Conservation (phyloP, 257 asterid genomes). For the Gentiana straminea region DNA sequence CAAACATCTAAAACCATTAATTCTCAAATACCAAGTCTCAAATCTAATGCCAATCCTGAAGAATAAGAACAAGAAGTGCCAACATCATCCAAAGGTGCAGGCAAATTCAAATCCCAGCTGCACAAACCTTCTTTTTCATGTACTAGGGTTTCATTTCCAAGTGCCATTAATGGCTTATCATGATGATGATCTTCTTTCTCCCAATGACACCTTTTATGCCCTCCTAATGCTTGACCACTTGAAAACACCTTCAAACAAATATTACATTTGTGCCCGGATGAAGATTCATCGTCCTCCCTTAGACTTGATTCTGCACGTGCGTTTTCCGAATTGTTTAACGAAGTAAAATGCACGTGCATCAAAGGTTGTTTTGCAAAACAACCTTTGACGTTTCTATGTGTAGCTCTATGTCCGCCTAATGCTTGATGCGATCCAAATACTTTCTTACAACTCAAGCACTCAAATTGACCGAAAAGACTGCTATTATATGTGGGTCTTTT, state of each 20-base stretch:
- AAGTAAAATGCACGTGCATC: constrained; percentile 12
- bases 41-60: constrained; percentile 28
- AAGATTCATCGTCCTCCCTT: neutral
- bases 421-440: constrained; percentile 88
- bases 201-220: constrained; percentile 83
- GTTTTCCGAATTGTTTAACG: neutral
- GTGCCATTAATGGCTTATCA: neutral
- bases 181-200: constrained; percentile 29
- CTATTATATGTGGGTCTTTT: neutral
- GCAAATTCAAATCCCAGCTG: constrained; percentile 29
- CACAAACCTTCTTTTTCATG: constrained; percentile 11
- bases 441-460: constrained; percentile 81
- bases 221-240: constrained; percentile 70
- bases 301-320: neutral
- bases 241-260: constrained; percentile 66
- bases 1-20: too few species aligned
- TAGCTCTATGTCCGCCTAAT: constrained; percentile 75
- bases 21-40: constrained; percentile 51
- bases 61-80: constrained; percentile 19
- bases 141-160: constrained; percentile 1
- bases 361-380: constrained; percentile 52
- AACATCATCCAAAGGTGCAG: constrained; percentile 15
- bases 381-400: constrained; percentile 83
- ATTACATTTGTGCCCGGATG: constrained; percentile 40
- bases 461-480: constrained; percentile 24